A percentile compares a stretch with the other conserved stretches of the same genome.
phyloP scores from a whole-genome alignment of 352 stramenopile genomes.

The Globisporangium orthogonon region DNA sequence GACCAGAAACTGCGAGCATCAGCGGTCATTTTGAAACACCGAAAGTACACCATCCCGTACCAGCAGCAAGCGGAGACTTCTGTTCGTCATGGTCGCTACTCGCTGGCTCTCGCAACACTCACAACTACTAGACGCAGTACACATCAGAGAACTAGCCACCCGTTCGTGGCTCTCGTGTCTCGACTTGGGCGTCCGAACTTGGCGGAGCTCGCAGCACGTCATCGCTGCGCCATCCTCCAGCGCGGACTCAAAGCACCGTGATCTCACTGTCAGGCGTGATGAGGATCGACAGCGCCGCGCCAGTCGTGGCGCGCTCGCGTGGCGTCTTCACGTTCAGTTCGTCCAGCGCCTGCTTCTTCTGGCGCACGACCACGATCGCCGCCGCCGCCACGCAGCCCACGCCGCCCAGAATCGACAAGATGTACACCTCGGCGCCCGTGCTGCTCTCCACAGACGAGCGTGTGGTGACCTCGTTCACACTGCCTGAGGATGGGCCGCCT shows the following conservation, averaged over 20 bases:
- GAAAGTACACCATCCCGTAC: neutral
- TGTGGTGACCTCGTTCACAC: conserved; percentile 24
- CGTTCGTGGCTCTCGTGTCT: neutral
- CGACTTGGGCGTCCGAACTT: neutral
- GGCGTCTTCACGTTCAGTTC: conserved; percentile 55
- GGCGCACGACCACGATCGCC: conserved; percentile 51
- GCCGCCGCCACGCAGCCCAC: conserved; percentile 40
- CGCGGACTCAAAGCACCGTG: conserved; percentile 21
- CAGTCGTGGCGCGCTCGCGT: conserved; percentile 17
- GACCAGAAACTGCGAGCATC: neutral
- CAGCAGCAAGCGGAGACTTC: neutral
- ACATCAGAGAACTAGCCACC: neutral
- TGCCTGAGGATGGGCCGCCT: conserved; percentile 7
- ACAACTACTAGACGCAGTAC: neutral
- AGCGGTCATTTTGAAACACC: neutral
- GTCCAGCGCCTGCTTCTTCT: conserved; percentile 63
- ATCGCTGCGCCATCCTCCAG: neutral
- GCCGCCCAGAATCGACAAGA: conserved; percentile 24
- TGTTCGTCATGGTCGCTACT: neutral
- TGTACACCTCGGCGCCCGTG: conserved; percentile 23
- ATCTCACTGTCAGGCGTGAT: conserved; percentile 44
- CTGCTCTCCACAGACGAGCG: conserved; percentile 7
- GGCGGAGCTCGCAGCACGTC: neutral
- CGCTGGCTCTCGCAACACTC: neutral
- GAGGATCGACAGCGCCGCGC: conserved; percentile 26